Evolutionary conservation across 495 filamentous ascomycete genomes (phyloP), one percentile per base, ranked within the genome.

Genomic region (Chlorociboria aeruginascens): DNA sequence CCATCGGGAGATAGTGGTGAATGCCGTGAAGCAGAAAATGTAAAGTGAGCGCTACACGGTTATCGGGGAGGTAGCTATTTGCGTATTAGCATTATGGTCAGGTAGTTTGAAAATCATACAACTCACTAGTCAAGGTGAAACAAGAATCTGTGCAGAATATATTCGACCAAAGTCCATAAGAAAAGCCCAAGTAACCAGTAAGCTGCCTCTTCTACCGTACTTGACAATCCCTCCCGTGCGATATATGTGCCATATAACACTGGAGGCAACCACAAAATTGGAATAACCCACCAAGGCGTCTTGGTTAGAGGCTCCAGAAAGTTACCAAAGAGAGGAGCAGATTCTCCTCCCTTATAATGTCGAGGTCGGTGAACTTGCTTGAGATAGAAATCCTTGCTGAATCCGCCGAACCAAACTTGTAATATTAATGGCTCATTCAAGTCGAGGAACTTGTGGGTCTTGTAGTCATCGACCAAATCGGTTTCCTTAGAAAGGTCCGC

Each of bases 1-100:
- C 93, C 93, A 99, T 97, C 8, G 93, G 93, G 37, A 99, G 74
- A 59, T 95, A 99, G 66, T 99, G 93, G 59, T 99, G 93, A 54
- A 99, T 85, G 37, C 93, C 93, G 58, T 99, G 93, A 33, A 99
- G 83, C 29, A 95, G 65, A 69, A 99, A 99, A 59, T 99, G 93
- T 3, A 81, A 55, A 3, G 88, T 95, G 50, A 97, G 70, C 47
- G 78, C 81, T n/a, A 90, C 83, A 32, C 86, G 74, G 62, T 96
- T 93, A 60, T 99, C 86, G 0, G 93, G 93, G 34, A 99, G 81
- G 58, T 74, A 85, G n/a, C 83, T 89, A 37, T 25, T 45, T 40
- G 3, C 14, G 41, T 52, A 43, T 60, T 48, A 48, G 17, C 20
- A 40, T 52, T 36, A 45, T 6, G 10, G 13, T 32, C n/a, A 35